phyloP scores from a whole-genome alignment of 2,329 filamentous ascomycete genomes.

The Epichloe elymi region DNA sequence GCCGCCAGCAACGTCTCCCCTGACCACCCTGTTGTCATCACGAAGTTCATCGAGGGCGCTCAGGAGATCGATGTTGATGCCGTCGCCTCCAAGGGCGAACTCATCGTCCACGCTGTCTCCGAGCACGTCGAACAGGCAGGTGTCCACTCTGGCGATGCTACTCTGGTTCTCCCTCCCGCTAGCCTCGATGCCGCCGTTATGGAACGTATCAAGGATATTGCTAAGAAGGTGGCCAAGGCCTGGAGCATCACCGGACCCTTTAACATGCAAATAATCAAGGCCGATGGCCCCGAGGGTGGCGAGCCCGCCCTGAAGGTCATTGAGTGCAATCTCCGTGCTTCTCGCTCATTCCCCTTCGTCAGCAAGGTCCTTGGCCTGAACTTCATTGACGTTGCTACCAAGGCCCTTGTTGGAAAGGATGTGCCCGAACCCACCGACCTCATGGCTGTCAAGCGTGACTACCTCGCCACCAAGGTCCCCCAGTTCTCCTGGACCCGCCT shows the following conservation, averaged over 20 bases:
- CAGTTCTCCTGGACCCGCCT: slow-evolving; percentile 99
- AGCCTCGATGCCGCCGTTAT: slow-evolving; percentile 66
- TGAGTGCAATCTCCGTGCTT: slow-evolving; percentile 94
- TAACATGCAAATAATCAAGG: slow-evolving; percentile 99
- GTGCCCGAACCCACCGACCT: slow-evolving; percentile 77
- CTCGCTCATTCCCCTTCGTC: slow-evolving; percentile 95
- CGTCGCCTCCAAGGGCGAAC: slow-evolving; percentile 73
- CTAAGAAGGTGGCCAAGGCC: slow-evolving; percentile 88
- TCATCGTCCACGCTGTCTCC: slow-evolving; percentile 82
- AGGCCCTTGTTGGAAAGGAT: slow-evolving; percentile 73
- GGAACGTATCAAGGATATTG: slow-evolving; percentile 86
- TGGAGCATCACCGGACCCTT: slow-evolving; percentile 97
- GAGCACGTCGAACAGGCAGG: slow-evolving; percentile 96
- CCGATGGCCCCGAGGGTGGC: slow-evolving; percentile 59
- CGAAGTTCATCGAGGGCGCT: slow-evolving; percentile 94
- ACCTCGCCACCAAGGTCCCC: slow-evolving; percentile 95
- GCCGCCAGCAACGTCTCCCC: slow-evolving; percentile 84
- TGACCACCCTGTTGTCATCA: slow-evolving; percentile 96
- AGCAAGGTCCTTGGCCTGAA: slow-evolving; percentile 93
- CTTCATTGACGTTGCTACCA: slow-evolving; percentile 92
- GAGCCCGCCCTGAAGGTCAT: slow-evolving; percentile 82
- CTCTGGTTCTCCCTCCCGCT: slow-evolving; percentile 77
- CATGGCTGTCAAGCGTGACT: slow-evolving; percentile 81
- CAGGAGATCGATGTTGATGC: slow-evolving; percentile 94
- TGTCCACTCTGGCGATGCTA: slow-evolving; percentile 96